Conservation (phyloP, 768 basidiomycete species). For the Dacryopinax primogenitus region DNA sequence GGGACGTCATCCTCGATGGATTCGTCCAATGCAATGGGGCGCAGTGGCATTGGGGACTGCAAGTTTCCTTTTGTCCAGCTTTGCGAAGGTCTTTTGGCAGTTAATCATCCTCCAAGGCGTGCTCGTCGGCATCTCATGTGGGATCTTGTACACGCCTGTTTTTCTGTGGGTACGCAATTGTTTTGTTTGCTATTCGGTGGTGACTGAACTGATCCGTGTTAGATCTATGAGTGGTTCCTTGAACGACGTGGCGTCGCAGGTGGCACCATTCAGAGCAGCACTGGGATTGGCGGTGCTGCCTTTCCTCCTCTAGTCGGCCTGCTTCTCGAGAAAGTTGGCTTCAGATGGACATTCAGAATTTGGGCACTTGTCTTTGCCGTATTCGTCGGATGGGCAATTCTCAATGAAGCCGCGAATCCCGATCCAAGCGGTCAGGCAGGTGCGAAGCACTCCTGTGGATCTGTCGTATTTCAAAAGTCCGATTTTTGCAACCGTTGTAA, state of each 20-base stretch:
- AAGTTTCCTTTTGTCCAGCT: background rate
- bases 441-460: background rate
- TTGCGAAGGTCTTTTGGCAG: conserved; percentile 5
- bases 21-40: background rate
- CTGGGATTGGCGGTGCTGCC: background rate
- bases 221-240: conserved; percentile 7
- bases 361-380: conserved; percentile 6
- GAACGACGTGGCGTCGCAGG: conserved; percentile 4
- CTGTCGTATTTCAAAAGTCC: conserved; percentile 10
- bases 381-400: background rate
- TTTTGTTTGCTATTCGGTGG: background rate
- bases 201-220: background rate
- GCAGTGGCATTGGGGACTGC: background rate
- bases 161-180: background rate
- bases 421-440: background rate
- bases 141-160: conserved; percentile 8
- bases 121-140: background rate
- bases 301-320: background rate
- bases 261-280: background rate
- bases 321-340: conserved; percentile 1
- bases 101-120: conserved; percentile 12
- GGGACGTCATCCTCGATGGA: background rate
- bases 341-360: conserved; percentile 12
- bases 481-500: conserved; percentile 2
- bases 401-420: conserved; percentile 11